Evolutionary conservation across 148 eudicot species (phyloP).

Genomic region (Drosera capensis): DNA sequence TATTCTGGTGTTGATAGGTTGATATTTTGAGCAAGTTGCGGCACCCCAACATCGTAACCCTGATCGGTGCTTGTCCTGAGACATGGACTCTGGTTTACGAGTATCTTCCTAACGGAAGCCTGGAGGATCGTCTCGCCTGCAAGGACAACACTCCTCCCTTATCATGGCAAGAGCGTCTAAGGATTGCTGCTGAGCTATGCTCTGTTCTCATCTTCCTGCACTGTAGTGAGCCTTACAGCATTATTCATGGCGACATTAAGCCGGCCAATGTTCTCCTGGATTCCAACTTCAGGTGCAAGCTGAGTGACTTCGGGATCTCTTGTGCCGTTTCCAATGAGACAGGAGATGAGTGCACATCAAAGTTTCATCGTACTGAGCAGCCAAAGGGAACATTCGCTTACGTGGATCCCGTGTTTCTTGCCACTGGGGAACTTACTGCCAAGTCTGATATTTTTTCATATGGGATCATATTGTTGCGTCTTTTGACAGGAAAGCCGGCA

Average conservation of each 20-base stretch:
- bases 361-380: slow-evolving; percentile 23
- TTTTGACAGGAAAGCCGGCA: slow-evolving; percentile 61
- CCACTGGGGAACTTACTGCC: slow-evolving; percentile 55
- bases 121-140: slow-evolving; percentile 75
- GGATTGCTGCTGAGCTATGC: slow-evolving; percentile 73
- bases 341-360: slow-evolving; percentile 21
- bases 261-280: slow-evolving; percentile 69
- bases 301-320: slow-evolving; percentile 66
- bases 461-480: slow-evolving; percentile 52
- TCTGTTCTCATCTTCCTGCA: slow-evolving; percentile 71
- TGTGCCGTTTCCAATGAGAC: slow-evolving; percentile 25
- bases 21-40: slow-evolving; percentile 64
- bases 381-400: slow-evolving; percentile 64
- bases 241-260: slow-evolving; percentile 64
- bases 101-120: slow-evolving; percentile 79
- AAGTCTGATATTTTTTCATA: slow-evolving; percentile 79
- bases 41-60: slow-evolving; percentile 76
- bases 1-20: slow-evolving; percentile 28
- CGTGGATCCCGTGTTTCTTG: slow-evolving; percentile 64
- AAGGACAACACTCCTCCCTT: slow-evolving; percentile 61
- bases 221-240: slow-evolving; percentile 38
- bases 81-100: slow-evolving; percentile 61
- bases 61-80: slow-evolving; percentile 77
- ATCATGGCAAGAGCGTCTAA: slow-evolving; percentile 73
- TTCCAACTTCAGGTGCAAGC: slow-evolving; percentile 42